phyloP scores from a whole-genome alignment of 805 yeast species.

The Candida dendrica region DNA sequence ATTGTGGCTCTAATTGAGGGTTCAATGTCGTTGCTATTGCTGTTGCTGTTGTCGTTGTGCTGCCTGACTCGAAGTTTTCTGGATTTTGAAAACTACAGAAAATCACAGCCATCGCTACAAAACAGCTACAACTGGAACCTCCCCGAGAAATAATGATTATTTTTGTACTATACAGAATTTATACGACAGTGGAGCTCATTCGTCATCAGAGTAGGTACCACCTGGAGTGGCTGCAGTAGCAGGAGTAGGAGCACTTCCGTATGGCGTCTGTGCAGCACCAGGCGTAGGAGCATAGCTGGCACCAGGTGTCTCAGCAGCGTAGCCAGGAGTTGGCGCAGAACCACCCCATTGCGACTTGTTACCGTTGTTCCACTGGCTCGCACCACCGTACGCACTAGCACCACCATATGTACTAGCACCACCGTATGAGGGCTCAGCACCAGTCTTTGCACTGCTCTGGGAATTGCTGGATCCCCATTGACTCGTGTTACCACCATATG shows the following conservation, averaged over 20 bases:
- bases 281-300: constrained; percentile 21
- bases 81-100: too few species aligned
- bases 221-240: constrained; percentile 7
- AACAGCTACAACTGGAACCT: too few species aligned
- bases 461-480: constrained; percentile 37
- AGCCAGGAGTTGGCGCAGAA: constrained; percentile 25
- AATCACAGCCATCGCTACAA: too few species aligned
- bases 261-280: constrained; percentile 11
- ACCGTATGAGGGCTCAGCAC: constrained; percentile 30
- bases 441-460: constrained; percentile 25
- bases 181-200: not conserved
- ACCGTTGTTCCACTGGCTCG: constrained; percentile 5
- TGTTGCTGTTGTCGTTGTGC: too few species aligned
- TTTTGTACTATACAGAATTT: not conserved
- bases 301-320: constrained; percentile 32
- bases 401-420: constrained; percentile 35
- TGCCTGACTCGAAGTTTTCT: too few species aligned
- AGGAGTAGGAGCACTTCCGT: constrained; percentile 1
- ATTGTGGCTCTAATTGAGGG: too few species aligned
- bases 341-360: constrained; percentile 4
- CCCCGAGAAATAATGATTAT: too few species aligned
- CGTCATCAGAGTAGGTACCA: constrained; percentile 1
- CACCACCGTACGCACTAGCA: constrained; percentile 33
- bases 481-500: constrained; percentile 31
- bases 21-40: too few species aligned